Percentiles rank a stretch among this genome's conserved stretches.
Evolutionary conservation across 768 basidiomycete species (phyloP).

Genomic region (Podaxis sp.): DNA sequence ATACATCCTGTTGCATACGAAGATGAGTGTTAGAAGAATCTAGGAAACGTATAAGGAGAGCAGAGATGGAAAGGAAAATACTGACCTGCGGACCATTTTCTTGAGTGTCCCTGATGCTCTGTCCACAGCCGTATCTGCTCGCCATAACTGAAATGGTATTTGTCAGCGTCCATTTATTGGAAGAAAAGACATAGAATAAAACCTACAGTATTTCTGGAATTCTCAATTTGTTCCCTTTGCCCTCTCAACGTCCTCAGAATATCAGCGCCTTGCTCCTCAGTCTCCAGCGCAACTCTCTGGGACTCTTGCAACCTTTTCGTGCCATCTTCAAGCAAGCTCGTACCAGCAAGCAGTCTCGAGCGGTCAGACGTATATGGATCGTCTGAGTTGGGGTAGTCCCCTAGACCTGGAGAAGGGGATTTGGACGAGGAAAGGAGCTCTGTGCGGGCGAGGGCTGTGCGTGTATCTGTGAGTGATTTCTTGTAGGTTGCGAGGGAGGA

Average conservation of each 20-base stretch:
- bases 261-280: slow-evolving; percentile 92
- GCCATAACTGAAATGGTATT: slow-evolving; percentile 55
- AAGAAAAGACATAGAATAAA: neutral
- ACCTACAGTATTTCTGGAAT: slow-evolving; percentile 83
- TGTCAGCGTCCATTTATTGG: slow-evolving; percentile 1
- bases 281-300: slow-evolving; percentile 91
- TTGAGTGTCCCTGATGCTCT: slow-evolving; percentile 89
- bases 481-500: slow-evolving; percentile 75
- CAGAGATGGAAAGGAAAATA: slow-evolving; percentile 14
- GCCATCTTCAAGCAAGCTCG: slow-evolving; percentile 79
- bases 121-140: slow-evolving; percentile 88
- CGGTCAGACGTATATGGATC: slow-evolving; percentile 83
- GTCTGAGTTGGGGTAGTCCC: slow-evolving; percentile 54
- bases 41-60: slow-evolving; percentile 23
- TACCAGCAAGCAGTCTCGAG: slow-evolving; percentile 76
- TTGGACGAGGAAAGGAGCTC: slow-evolving; percentile 68
- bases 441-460: slow-evolving; percentile 64
- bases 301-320: slow-evolving; percentile 83
- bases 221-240: slow-evolving; percentile 94
- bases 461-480: slow-evolving; percentile 74
- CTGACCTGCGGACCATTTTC: slow-evolving; percentile 94
- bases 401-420: slow-evolving; percentile 22
- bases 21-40: slow-evolving; percentile 31
- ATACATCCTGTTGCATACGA: slow-evolving; percentile 78
- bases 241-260: slow-evolving; percentile 81